Evolutionary conservation across 495 filamentous ascomycete genomes (phyloP).

Genomic region (Podospora pseudoanserina): DNA sequence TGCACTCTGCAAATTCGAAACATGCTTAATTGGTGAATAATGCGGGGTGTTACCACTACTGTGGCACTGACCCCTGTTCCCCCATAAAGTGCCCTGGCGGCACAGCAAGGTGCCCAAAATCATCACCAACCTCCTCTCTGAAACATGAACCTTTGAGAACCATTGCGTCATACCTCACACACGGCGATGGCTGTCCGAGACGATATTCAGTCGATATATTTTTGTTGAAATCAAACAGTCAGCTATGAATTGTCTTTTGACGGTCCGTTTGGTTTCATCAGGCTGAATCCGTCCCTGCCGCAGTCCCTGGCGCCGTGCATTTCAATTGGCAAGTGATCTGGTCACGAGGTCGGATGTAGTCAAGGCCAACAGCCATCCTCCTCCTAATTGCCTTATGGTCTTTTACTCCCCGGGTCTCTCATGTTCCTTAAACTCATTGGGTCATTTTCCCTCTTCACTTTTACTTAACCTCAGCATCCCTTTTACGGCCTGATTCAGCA

Average conservation of each 20-base stretch:
- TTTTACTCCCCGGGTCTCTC: too few species aligned
- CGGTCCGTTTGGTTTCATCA: not conserved
- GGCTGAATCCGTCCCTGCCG: not conserved
- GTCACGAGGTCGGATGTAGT: not conserved
- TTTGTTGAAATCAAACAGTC: not conserved
- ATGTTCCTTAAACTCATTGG: too few species aligned
- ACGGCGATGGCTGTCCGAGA: not conserved
- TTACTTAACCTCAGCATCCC: too few species aligned
- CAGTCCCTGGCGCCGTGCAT: not conserved
- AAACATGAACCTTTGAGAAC: not conserved
- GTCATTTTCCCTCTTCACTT: too few species aligned
- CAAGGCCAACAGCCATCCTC: not conserved
- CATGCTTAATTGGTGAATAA: constrained; percentile 6
- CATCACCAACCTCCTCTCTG: not conserved
- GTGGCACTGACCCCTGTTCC: not conserved
- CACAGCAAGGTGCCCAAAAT: not conserved
- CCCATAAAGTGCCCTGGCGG: not conserved
- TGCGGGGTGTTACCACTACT: constrained; percentile 6
- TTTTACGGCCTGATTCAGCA: too few species aligned
- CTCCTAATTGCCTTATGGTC: too few species aligned
- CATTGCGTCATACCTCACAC: constrained; percentile 11
- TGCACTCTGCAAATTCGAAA: constrained; percentile 3
- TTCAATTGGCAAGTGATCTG: not conserved
- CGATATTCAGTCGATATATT: not conserved
- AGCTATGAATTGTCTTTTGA: not conserved